A percentile compares a stretch with the other conserved stretches of the same genome.
These are phyloP conservation scores for Phytophthora podocarpi DNA, from an alignment of 352 stramenopile genomes.

Conservation along the genomic window DNA sequence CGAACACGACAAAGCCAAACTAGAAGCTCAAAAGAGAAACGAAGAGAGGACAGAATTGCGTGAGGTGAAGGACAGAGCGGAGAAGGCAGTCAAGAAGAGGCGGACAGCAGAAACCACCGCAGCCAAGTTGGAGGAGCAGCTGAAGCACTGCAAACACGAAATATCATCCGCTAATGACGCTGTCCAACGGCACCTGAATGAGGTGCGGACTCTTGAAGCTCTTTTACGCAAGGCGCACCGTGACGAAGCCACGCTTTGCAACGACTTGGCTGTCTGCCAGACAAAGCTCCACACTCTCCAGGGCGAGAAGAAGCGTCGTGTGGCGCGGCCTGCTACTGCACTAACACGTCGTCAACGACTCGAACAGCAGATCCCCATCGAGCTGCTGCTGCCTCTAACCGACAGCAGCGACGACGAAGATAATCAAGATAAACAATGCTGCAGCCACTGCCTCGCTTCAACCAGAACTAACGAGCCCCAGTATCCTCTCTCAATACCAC, in stretches of 20 bases:
- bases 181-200: constrained; percentile 3
- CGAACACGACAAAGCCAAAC: constrained; percentile 37
- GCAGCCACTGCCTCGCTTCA: background rate
- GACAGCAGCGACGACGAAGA: constrained; percentile 30
- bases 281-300: constrained; percentile 25
- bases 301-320: constrained; percentile 26
- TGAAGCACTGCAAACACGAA: constrained; percentile 37
- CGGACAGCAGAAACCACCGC: constrained; percentile 19
- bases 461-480: background rate
- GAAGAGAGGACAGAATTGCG: constrained; percentile 31
- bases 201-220: constrained; percentile 26
- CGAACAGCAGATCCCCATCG: constrained; percentile 18
- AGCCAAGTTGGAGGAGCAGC: constrained; percentile 10
- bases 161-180: constrained; percentile 4
- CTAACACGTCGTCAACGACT: constrained; percentile 7
- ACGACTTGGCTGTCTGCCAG: constrained; percentile 30
- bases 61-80: constrained; percentile 27
- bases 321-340: background rate
- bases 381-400: constrained; percentile 24
- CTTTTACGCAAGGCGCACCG: constrained; percentile 36
- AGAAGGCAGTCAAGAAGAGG: constrained; percentile 34
- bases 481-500: background rate
- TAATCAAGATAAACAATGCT: constrained; percentile 10
- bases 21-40: constrained; percentile 25
- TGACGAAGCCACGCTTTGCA: constrained; percentile 36